Evolutionary conservation across 257 asterid genomes (phyloP), one percentile per base, ranked within the genome.

Genomic region (Verbena officinalis): DNA sequence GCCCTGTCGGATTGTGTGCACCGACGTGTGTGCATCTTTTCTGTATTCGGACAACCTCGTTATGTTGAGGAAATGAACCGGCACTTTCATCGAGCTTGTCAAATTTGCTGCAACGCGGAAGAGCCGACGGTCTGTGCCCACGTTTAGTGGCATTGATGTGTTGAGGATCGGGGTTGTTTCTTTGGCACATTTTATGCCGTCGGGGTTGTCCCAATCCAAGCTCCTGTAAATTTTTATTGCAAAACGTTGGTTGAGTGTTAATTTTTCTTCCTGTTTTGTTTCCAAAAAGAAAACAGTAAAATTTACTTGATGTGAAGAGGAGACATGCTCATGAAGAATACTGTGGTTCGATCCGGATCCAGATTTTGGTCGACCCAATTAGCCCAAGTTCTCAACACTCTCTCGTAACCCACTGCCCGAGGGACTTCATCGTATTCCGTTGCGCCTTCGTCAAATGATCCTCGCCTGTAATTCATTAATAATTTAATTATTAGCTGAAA

Each of bases 251-350:
- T 33, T 27, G 2, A 12, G 16, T 13, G 33, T 27, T 27, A 2
- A 2, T 27, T 27, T 27, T 27, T 27, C 5, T 27, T 27, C 5
- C 5, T 27, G 2, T 27, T 27, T 27, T 27, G 2, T 27, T 27
- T 27, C 2, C 40, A 36, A 36, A 36, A 36, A 36, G 40, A 36
- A 36, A 36, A 36, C 8, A 5, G 33, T 27, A 34, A 42, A 42
- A 33, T 56, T 39, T 90, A 90, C 97, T 82, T 90, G 84, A 90
- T 83, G 64, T 90, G 97, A 57, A 90, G 97, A 64, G 97, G 97
- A n/a, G 97, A 90, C 96, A 64, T 90, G 96, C 97, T 90, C 90
- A 85, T 81, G 79, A 90, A 90, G 79, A 85, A 90, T 14, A 87
- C 87, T 70, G 74, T 75, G 9, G 93, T 90, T 0, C 71, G 79